Base-by-base conservation (phyloP, 495 filamentous ascomycete genomes). In the Penicillium cinerascens region DNA sequence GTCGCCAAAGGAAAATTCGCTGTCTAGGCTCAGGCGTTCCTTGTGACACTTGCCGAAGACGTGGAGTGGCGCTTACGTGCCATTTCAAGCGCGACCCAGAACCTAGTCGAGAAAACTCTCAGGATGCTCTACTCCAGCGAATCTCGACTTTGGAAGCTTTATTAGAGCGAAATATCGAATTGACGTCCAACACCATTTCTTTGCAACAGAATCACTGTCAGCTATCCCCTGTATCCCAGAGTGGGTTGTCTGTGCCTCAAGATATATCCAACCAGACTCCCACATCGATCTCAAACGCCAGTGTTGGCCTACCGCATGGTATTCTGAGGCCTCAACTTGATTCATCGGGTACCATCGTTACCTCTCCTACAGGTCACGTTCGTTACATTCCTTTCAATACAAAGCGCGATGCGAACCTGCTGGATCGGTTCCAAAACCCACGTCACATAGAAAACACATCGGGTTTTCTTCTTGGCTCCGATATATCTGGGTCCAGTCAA, bases 41-140 rank as follows among this genome's bases (percentile, higher is more conserved):
- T 20, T 52, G 49, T 52, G 49, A 45, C 21, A 52, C 49, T 7
- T 52, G 49, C 36, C 49, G n/a, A 39, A 52, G 37, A 16, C 49
- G 49, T 21, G 49, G 49, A 29, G 42, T 52, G 20, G 41, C 49
- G 9, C 38, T 27, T 22, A 26, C 42, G 22, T 52, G 49, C 16
- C 49, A 52, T 3, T 52, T 52, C 33, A 52, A 52, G 21, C 49
- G 49, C 33, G 49, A 52, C n/a, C n/a, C 39, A 3, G 37, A 29
- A n/a, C 42, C 25, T 37, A 20, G 33, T 25, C 33, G n/a, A 38
- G 46, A 49, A 10, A 26, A 4, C 4, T 20, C 20, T 11, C 46
- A 49, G 9, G 36, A 35, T 20, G 18, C 10, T 18, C 46, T 49
- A 15, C 46, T 49, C 6, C 35, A 49, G 37, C 46, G 35, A 13